A percentile compares a stretch with the other conserved stretches of the same genome.
Conservation (phyloP, 331 rosid genomes). For the Phaseolus coccineus region DNA sequence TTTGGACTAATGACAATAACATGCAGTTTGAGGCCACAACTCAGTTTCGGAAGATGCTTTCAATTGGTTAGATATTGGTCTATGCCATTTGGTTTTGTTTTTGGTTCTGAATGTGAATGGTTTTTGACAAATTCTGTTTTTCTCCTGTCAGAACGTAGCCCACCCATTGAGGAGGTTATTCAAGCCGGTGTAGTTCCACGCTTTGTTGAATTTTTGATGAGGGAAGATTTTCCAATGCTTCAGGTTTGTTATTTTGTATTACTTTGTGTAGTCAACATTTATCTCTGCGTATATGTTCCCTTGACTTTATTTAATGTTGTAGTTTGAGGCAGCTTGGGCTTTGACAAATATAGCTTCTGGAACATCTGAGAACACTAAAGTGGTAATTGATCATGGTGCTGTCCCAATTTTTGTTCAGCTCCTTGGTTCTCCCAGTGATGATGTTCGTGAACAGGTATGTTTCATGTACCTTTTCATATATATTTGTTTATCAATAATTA, state of each 20-base stretch:
- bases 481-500: background rate
- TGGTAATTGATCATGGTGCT: constrained; percentile 83
- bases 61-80: constrained; percentile 65
- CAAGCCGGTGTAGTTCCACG: constrained; percentile 93
- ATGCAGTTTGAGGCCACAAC: constrained; percentile 87
- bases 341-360: constrained; percentile 94
- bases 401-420: constrained; percentile 89
- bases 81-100: background rate
- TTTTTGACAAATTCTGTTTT: background rate
- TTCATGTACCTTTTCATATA: background rate
- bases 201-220: constrained; percentile 79
- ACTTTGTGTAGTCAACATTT: background rate
- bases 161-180: constrained; percentile 92
- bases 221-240: constrained; percentile 87
- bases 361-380: constrained; percentile 90
- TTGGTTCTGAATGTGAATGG: background rate
- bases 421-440: constrained; percentile 86
- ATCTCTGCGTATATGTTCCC: background rate
- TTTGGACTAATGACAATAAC: constrained; percentile 63
- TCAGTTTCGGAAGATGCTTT: constrained; percentile 83
- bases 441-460: constrained; percentile 93
- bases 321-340: constrained; percentile 98
- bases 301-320: constrained; percentile 37
- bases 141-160: constrained; percentile 64
- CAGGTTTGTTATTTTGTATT: constrained; percentile 59